Percentiles rank a stretch among this genome's conserved stretches.
Evolutionary conservation across 1,139 yeast species (phyloP).

Genomic region (Protomyces gravidus): DNA sequence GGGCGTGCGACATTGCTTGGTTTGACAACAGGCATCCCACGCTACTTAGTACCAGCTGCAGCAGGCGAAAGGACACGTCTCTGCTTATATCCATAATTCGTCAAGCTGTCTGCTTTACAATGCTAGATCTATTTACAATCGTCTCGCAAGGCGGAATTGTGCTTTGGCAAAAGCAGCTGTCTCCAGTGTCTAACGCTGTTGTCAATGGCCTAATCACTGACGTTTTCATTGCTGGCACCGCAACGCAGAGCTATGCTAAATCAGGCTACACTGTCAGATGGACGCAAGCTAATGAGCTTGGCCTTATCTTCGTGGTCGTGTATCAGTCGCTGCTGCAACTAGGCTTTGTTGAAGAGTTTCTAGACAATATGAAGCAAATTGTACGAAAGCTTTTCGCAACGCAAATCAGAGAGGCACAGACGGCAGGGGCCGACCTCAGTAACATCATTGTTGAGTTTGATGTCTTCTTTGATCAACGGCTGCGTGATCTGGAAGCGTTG

Average conservation of each 20-base stretch:
- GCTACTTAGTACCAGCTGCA: too few species aligned
- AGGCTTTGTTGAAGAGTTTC: conserved; percentile 40
- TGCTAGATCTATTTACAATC: conserved; percentile 56
- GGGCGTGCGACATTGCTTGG: too few species aligned
- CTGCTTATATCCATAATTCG: too few species aligned
- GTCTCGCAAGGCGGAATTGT: conserved; percentile 59
- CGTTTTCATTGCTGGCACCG: conserved; percentile 45
- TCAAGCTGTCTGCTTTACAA: too few species aligned
- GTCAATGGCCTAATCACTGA: conserved; percentile 52
- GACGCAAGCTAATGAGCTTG: conserved; percentile 40
- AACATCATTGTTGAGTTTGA: conserved; percentile 38
- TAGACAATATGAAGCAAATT: conserved; percentile 40
- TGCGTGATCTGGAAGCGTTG: conserved; percentile 36
- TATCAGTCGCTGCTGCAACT: conserved; percentile 43
- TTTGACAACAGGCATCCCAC: too few species aligned
- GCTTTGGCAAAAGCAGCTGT: conserved; percentile 45
- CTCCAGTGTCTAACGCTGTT: conserved; percentile 46
- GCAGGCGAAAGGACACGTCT: too few species aligned
- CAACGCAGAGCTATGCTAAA: conserved; percentile 33
- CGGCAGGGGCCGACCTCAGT: conserved; percentile 32
- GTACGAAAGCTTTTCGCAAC: conserved; percentile 39
- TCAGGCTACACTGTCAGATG: conserved; percentile 44
- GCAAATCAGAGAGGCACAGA: conserved; percentile 34
- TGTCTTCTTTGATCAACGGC: conserved; percentile 40
- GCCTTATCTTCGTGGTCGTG: conserved; percentile 36